Conservation (phyloP, 441 rosid genomes). For the Populus hybrid region DNA sequence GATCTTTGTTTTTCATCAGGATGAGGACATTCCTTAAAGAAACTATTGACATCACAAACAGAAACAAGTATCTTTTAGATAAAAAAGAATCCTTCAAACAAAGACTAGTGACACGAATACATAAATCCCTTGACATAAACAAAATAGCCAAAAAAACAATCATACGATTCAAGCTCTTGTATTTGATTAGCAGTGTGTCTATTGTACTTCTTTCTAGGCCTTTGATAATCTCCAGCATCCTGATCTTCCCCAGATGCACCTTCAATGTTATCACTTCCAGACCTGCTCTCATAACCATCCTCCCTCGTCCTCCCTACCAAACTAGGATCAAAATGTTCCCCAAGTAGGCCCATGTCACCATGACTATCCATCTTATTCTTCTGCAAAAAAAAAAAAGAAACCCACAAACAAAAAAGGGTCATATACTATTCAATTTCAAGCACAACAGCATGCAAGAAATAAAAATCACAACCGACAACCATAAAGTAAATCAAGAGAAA, state of each 20-base stretch:
- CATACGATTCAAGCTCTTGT: conserved; percentile 70
- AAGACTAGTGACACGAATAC: neutral
- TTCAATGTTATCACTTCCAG: conserved; percentile 77
- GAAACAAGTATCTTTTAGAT: neutral
- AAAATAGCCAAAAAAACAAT: neutral
- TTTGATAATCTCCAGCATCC: conserved; percentile 46
- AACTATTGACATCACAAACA: conserved; percentile 30
- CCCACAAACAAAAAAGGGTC: conserved; percentile 12
- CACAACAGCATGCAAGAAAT: neutral
- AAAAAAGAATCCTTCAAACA: neutral
- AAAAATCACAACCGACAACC: conserved; percentile 11
- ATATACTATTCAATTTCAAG: neutral
- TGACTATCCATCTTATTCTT: conserved; percentile 43
- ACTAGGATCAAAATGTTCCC: conserved; percentile 50
- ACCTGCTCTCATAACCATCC: conserved; percentile 74
- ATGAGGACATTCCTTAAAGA: conserved; percentile 87
- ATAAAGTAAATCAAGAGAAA: conserved; percentile 3
- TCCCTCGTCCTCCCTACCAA: conserved; percentile 45
- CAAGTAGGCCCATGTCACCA: conserved; percentile 38
- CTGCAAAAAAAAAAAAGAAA: conserved; percentile 30
- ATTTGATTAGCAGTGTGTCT: conserved; percentile 79
- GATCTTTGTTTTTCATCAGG: conserved; percentile 84
- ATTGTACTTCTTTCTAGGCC: conserved; percentile 64
- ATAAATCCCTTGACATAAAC: neutral
- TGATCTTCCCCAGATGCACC: conserved; percentile 68